Conservation (phyloP, 2,329 filamentous ascomycete species). For the Sporothrix inflata region DNA sequence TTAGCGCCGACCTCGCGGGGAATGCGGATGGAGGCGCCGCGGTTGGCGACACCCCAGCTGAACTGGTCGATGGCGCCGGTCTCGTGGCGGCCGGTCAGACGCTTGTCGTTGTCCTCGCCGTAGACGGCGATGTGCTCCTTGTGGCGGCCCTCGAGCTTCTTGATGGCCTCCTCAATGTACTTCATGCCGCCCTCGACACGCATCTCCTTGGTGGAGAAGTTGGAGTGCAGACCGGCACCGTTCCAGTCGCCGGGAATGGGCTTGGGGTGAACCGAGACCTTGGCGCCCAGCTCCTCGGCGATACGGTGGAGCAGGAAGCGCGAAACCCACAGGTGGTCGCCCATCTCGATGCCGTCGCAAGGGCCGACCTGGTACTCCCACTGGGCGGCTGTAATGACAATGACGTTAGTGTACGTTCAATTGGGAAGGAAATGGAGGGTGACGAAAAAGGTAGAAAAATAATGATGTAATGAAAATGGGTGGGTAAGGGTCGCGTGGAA, state of each 20-base stretch:
- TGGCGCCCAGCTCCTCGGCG: conserved; percentile 93
- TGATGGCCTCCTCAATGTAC: conserved; percentile 83
- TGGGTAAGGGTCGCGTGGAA: conserved; percentile 39
- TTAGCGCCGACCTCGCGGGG: conserved; percentile 67
- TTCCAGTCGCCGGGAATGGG: conserved; percentile 95
- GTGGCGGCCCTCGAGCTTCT: conserved; percentile 80
- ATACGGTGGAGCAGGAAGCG: conserved; percentile 78
- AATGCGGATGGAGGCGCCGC: conserved; percentile 91
- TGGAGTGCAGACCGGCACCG: conserved; percentile 72
- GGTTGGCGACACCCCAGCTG: conserved; percentile 92
- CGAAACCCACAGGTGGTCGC: conserved; percentile 94
- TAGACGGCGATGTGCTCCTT: conserved; percentile 86
- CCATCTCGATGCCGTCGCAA: conserved; percentile 54
- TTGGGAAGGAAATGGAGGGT: no score
- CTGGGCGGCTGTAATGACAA: conserved; percentile 31
- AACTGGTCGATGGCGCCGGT: conserved; percentile 93
- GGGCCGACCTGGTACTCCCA: conserved; percentile 38
- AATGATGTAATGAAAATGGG: conserved; percentile 38
- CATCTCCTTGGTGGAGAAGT: conserved; percentile 91
- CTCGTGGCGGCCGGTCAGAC: conserved; percentile 92
- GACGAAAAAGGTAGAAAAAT: neutral
- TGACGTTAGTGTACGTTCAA: neutral
- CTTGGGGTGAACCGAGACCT: conserved; percentile 95
- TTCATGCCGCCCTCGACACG: conserved; percentile 93
- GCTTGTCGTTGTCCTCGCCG: conserved; percentile 92